Evolutionary conservation across 2,329 filamentous ascomycete species (phyloP).

Genomic region (Arthrinium puccinioides): DNA sequence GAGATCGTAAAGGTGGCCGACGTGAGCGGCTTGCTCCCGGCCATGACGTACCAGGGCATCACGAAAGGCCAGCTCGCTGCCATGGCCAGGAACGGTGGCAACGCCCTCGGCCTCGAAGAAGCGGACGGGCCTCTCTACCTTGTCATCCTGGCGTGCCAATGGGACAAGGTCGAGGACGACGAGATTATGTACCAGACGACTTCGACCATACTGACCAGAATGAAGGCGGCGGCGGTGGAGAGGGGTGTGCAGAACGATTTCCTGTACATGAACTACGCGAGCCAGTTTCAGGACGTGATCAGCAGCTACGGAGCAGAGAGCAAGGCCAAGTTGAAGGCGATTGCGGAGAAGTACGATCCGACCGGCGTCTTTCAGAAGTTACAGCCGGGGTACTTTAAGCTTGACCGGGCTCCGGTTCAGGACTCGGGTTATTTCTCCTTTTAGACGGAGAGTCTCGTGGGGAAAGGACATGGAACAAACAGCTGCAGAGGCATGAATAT

Average conservation of each 20-base stretch:
- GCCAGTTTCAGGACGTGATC: constrained; percentile 1
- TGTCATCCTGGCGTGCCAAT: constrained; percentile 13
- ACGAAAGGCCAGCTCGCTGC: constrained; percentile 26
- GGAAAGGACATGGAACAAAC: too few relatives aligned
- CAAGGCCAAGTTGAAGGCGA: background rate
- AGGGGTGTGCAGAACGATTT: constrained; percentile 11
- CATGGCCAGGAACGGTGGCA: constrained; percentile 30
- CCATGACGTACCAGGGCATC: constrained; percentile 26
- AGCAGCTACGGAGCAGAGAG: background rate
- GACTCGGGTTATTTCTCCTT: background rate
- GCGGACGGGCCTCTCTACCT: constrained; percentile 17
- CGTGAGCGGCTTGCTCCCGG: background rate
- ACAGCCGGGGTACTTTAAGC: constrained; percentile 1
- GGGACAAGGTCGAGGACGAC: constrained; percentile 13
- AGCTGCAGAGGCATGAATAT: too few relatives aligned
- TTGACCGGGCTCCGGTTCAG: constrained; percentile 1
- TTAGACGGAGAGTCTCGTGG: too few relatives aligned
- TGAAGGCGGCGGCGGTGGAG: constrained; percentile 9
- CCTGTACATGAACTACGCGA: constrained; percentile 2
- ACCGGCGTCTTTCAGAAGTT: background rate
- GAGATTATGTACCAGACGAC: constrained; percentile 10
- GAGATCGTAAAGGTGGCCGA: background rate
- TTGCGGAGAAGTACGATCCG: background rate
- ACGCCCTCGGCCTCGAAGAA: constrained; percentile 24
- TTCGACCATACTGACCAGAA: constrained; percentile 9